Evolutionary conservation across 2,329 filamentous ascomycete species (phyloP).

Genomic region (Verticillium alfalfae): DNA sequence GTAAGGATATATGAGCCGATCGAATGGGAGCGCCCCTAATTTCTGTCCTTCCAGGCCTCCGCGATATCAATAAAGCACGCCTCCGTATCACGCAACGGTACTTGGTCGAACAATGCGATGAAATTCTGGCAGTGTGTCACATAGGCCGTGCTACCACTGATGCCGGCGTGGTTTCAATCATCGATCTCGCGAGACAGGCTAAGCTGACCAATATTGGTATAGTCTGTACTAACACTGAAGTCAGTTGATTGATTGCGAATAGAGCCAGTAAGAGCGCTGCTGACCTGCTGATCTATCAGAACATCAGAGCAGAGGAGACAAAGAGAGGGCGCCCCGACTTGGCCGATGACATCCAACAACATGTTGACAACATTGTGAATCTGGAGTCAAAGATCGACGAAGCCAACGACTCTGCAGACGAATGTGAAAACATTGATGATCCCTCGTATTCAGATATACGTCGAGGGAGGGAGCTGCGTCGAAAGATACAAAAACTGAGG

Average conservation of each 20-base stretch:
- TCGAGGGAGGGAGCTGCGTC: conserved; percentile 6
- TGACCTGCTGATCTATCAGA: conserved; percentile 16
- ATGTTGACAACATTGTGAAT: conserved; percentile 8
- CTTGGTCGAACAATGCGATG: conserved; percentile 32
- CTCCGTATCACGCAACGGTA: conserved; percentile 37
- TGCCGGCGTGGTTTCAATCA: conserved; percentile 30
- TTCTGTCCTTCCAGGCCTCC: conserved; percentile 27
- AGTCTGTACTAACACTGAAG: conserved; percentile 36
- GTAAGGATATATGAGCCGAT: conserved; percentile 17
- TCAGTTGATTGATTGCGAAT: conserved; percentile 10
- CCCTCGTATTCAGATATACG: neutral
- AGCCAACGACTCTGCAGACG: conserved; percentile 6
- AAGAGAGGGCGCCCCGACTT: conserved; percentile 22
- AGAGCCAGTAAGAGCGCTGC: neutral
- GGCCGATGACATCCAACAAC: conserved; percentile 11
- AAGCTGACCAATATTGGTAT: conserved; percentile 33
- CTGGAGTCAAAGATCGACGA: conserved; percentile 6
- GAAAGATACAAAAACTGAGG: conserved; percentile 7
- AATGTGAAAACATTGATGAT: neutral
- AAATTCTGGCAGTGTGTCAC: conserved; percentile 38
- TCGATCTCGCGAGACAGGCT: conserved; percentile 31
- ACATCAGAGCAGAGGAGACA: conserved; percentile 24
- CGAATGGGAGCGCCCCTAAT: neutral
- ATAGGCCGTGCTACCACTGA: conserved; percentile 36
- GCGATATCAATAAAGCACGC: conserved; percentile 38